Evolutionary conservation across 257 asterid genomes (phyloP).

Genomic region (Gentiana macrophylla): DNA sequence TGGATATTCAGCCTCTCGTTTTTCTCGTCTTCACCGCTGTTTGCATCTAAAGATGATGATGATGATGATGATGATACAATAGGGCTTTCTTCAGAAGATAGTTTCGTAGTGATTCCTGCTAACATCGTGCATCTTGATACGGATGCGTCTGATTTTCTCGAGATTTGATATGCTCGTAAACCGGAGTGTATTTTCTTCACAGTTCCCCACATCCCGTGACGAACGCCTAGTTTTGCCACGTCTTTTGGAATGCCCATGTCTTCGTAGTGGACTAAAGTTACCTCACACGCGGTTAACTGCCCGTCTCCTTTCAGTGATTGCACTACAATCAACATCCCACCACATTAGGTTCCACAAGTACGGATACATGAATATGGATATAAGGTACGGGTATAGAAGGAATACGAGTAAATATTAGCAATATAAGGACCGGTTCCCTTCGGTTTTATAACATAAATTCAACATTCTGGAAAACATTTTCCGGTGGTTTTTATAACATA

Average conservation of each 20-base stretch:
- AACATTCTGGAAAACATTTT: too few species aligned
- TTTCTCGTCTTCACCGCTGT: conserved; percentile 8
- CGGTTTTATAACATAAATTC: too few species aligned
- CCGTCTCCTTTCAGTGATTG: conserved; percentile 76
- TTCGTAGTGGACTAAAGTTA: conserved; percentile 67
- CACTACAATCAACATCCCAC: conserved; percentile 23
- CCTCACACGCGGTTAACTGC: conserved; percentile 75
- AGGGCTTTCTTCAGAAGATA: conserved; percentile 13
- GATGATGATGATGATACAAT: not conserved
- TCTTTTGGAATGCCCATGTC: conserved; percentile 98
- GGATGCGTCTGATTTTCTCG: conserved; percentile 19
- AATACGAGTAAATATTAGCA: too few species aligned
- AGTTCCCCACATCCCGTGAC: conserved; percentile 99
- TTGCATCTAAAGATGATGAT: conserved; percentile 1
- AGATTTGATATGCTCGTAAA: conserved; percentile 62
- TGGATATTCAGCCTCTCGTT: not conserved
- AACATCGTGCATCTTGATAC: conserved; percentile 29
- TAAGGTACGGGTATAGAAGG: too few species aligned
- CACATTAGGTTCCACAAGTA: not conserved
- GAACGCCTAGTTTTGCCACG: conserved; percentile 87
- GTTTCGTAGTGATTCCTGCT: conserved; percentile 32
- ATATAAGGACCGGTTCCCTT: too few species aligned
- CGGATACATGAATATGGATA: too few species aligned
- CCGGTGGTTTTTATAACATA: too few species aligned
- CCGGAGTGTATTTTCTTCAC: conserved; percentile 84